Percentiles rank a stretch among this genome's conserved stretches.
Conservation (phyloP, 169 alveolate species). For the Plasmodium ovale region DNA sequence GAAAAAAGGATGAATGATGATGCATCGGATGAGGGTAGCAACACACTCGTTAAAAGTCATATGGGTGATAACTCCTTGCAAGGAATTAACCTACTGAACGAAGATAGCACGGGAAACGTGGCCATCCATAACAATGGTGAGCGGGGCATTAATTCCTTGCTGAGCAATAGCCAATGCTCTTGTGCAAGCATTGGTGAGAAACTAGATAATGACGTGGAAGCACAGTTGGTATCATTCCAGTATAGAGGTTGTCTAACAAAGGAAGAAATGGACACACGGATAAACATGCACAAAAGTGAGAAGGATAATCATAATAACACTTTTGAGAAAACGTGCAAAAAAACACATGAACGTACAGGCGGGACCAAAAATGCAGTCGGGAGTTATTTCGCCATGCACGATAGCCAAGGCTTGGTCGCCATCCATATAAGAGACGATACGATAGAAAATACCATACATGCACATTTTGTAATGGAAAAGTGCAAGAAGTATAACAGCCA, state of each 20-base stretch:
- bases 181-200: no score
- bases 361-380: constrained; percentile 39
- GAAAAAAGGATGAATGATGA: background rate
- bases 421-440: constrained; percentile 32
- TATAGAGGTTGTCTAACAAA: constrained; percentile 61
- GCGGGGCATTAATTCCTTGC: background rate
- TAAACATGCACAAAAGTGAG: background rate
- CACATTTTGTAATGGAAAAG: constrained; percentile 49
- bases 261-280: constrained; percentile 11
- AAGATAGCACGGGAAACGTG: background rate
- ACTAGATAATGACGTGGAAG: background rate
- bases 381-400: constrained; percentile 5
- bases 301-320: no score
- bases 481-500: constrained; percentile 60
- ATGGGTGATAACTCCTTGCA: background rate
- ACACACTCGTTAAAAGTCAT: background rate
- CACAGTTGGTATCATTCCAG: constrained; percentile 34
- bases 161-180: background rate
- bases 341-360: no score
- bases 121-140: background rate
- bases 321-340: no score
- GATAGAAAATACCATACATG: constrained; percentile 1
- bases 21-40: background rate
- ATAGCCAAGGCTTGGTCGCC: constrained; percentile 11
- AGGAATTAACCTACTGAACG: background rate